Evolutionary conservation across 768 basidiomycete species (phyloP).

Genomic region (Mycena pura): DNA sequence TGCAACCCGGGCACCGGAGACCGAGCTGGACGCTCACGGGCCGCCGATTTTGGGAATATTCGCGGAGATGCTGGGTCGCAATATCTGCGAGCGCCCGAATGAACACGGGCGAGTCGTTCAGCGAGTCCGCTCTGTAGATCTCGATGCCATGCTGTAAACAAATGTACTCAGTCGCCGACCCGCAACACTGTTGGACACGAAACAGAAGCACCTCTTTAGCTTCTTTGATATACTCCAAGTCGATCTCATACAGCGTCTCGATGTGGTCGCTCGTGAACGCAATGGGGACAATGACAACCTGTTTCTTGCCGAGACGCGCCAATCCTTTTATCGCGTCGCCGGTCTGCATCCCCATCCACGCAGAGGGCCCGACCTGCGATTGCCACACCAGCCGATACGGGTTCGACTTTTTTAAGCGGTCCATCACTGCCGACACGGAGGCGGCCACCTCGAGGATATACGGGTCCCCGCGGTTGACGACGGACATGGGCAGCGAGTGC

Average conservation of each 20-base stretch:
- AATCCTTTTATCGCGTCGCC: constrained; percentile 88
- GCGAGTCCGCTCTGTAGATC: constrained; percentile 84
- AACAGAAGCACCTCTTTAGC: constrained; percentile 88
- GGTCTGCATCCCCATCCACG: constrained; percentile 99
- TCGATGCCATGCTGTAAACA: constrained; percentile 83
- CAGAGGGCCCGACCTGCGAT: constrained; percentile 94
- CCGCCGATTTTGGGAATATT: constrained; percentile 62
- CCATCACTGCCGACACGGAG: constrained; percentile 93
- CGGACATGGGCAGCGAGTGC: constrained; percentile 96
- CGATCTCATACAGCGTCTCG: constrained; percentile 96
- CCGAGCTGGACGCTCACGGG: constrained; percentile 80
- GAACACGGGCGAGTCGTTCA: constrained; percentile 96
- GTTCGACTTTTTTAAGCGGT: constrained; percentile 76
- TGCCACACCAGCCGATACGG: constrained; percentile 98
- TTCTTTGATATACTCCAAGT: constrained; percentile 91
- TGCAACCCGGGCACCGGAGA: constrained; percentile 94
- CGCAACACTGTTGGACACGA: too few relatives aligned
- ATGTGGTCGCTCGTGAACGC: constrained; percentile 99
- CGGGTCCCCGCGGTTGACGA: constrained; percentile 98
- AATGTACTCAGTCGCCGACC: constrained; percentile 9
- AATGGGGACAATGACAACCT: constrained; percentile 87
- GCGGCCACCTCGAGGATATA: constrained; percentile 96
- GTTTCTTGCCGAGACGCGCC: constrained; percentile 76
- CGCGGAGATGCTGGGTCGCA: constrained; percentile 76
- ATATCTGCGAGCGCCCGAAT: constrained; percentile 95